These are phyloP conservation scores for Aspergillus wentii DNA, from an alignment of 495 filamentous ascomycete species.

Conservation along the genomic window DNA sequence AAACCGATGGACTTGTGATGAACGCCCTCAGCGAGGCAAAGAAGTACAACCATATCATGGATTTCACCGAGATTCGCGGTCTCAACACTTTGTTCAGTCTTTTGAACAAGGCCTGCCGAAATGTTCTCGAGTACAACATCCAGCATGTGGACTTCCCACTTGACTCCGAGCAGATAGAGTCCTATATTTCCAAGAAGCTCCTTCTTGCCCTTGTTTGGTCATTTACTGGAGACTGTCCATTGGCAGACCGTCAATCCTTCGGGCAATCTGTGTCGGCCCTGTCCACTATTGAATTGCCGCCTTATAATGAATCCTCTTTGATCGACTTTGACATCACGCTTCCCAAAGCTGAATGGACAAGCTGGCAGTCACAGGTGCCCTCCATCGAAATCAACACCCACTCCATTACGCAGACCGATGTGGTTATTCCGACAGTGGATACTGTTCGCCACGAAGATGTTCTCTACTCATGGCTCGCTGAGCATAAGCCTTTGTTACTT, in stretches of 20 bases:
- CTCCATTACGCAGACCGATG: constrained; percentile 92
- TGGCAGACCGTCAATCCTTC: constrained; percentile 81
- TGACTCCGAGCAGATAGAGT: constrained; percentile 80
- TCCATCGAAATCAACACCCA: constrained; percentile 95
- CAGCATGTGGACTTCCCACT: constrained; percentile 93
- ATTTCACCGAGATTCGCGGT: constrained; percentile 84
- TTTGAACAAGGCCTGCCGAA: constrained; percentile 85
- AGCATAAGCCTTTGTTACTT: constrained; percentile 93
- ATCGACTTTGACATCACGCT: constrained; percentile 93
- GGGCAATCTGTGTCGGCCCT: constrained; percentile 75
- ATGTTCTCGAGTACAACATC: constrained; percentile 89
- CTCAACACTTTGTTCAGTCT: constrained; percentile 93
- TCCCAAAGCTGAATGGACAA: constrained; percentile 79
- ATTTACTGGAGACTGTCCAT: constrained; percentile 88
- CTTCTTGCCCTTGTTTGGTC: constrained; percentile 91
- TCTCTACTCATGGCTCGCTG: constrained; percentile 96
- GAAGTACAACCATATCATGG: constrained; percentile 92
- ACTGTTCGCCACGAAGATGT: constrained; percentile 97
- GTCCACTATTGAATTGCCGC: constrained; percentile 77
- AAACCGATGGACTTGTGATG: constrained; percentile 69
- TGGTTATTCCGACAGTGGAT: constrained; percentile 95
- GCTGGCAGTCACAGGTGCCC: constrained; percentile 93
- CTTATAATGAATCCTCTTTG: constrained; percentile 70
- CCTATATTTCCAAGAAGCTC: constrained; percentile 87
- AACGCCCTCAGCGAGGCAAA: constrained; percentile 71